Base-by-base conservation (phyloP, 23 red algal genomes). In the Agarophyton chilense region DNA sequence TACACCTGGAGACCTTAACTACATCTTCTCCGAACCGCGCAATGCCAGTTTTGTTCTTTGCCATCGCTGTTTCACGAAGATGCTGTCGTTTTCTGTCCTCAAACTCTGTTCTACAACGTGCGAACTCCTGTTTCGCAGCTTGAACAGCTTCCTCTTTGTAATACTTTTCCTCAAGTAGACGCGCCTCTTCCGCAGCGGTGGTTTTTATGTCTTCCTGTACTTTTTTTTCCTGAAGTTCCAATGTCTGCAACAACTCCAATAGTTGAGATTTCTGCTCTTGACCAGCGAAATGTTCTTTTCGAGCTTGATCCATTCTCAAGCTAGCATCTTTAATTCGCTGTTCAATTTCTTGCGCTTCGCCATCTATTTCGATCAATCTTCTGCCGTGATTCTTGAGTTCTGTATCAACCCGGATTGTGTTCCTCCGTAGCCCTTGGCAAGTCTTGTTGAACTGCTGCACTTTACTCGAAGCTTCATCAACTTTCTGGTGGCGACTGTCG, bases 261-360 rank as follows among this genome's bases (percentile, higher is more conserved):
- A 82, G 70, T 50, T 45, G 40, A 18, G 67, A 88, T 29, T 88
- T 94, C 38, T 73, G 73, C 41, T 90, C 76, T 79, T 79, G 86
- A 40, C 86, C 86, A 0, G 72, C 73, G 63, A 81, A 79, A 38
- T 81, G 72, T 17, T 79, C 86, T 55, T 80, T 66, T 12, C 86
- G 76, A 90, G 86, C 76, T 19, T 50, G 56, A 19, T 90, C 45
- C 76, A 80, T 80, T 63, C 76, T 78, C 25, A 35, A 31, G 17
- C 67, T 52, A 40, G 73, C 34, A 36, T 92, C 41, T 13, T 52
- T 75, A 54, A 74, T 52, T 83, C 78, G 58, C 26, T 62, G 28
- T 6, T 75, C 67, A 0, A 34, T 34, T 4, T 82, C 78, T 28
- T 82, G 41, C 12, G 58, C 43, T 19, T 90, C 86, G 26, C 39